Conservation (phyloP, 176 grass and related monocot genomes). For the Cenchrus purpureus region DNA sequence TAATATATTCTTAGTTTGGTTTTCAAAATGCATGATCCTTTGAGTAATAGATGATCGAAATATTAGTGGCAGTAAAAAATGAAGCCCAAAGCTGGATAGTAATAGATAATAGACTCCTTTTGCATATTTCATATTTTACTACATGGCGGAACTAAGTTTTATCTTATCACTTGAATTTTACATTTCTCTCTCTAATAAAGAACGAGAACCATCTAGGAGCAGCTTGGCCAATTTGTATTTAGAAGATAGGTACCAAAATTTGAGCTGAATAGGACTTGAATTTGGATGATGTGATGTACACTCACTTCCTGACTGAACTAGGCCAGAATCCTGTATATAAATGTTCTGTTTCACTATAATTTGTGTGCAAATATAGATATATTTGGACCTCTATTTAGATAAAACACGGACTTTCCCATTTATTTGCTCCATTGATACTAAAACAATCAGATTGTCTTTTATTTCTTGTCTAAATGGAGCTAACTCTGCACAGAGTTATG, state of each 20-base stretch:
- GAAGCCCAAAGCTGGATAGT: conserved; percentile 12
- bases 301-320: neutral
- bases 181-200: neutral
- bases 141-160: neutral
- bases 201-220: neutral
- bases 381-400: neutral
- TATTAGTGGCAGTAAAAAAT: conserved; percentile 15
- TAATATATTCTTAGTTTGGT: conserved; percentile 16
- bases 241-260: neutral
- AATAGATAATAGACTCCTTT: conserved; percentile 6
- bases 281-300: neutral
- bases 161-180: neutral
- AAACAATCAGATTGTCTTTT: neutral
- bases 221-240: conserved; percentile 4
- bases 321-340: neutral
- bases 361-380: conserved; percentile 16
- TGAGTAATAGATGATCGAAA: conserved; percentile 8
- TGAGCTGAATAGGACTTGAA: neutral
- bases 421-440: conserved; percentile 19
- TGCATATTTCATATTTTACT: conserved; percentile 18
- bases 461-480: conserved; percentile 22
- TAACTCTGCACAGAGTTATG: conserved; percentile 2
- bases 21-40: neutral
- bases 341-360: conserved; percentile 5
- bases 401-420: neutral